These are phyloP conservation scores for Leishmania arabica DNA, from an alignment of 208 protist genomes.

Conservation along the genomic window DNA sequence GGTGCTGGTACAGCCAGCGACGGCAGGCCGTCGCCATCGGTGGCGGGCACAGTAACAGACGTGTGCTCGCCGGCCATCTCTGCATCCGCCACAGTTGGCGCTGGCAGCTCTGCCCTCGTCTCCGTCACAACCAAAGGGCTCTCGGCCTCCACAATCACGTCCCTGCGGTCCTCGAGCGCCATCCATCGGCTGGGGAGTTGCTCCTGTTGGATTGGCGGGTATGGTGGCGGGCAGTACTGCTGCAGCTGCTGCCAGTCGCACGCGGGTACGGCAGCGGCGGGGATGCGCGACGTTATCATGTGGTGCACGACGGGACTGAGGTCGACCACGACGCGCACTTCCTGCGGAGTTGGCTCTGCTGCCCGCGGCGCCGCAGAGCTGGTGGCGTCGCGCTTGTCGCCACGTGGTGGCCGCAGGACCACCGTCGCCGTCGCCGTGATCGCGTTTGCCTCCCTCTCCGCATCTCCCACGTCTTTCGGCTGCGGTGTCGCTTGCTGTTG, in stretches of 20 bases:
- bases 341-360: slow-evolving; percentile 4
- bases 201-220: slow-evolving; percentile 18
- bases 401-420: neutral
- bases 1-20: neutral
- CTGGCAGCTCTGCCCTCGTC: neutral
- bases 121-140: neutral
- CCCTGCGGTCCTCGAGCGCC: slow-evolving; percentile 34
- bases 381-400: neutral
- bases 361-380: neutral
- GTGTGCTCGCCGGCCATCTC: neutral
- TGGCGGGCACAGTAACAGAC: neutral
- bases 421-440: slow-evolving; percentile 9
- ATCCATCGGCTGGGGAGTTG: slow-evolving; percentile 16
- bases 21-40: neutral
- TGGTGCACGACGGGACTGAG: slow-evolving; percentile 15
- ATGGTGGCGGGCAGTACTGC: neutral
- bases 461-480: neutral
- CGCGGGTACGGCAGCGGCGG: neutral
- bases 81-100: neutral
- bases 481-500: neutral
- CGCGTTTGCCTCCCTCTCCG: neutral
- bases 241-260: neutral
- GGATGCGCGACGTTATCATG: neutral
- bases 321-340: slow-evolving; percentile 24
- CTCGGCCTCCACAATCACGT: slow-evolving; percentile 45